Evolutionary conservation across 345 rosid species (phyloP).

Genomic region (Clausena lansium): DNA sequence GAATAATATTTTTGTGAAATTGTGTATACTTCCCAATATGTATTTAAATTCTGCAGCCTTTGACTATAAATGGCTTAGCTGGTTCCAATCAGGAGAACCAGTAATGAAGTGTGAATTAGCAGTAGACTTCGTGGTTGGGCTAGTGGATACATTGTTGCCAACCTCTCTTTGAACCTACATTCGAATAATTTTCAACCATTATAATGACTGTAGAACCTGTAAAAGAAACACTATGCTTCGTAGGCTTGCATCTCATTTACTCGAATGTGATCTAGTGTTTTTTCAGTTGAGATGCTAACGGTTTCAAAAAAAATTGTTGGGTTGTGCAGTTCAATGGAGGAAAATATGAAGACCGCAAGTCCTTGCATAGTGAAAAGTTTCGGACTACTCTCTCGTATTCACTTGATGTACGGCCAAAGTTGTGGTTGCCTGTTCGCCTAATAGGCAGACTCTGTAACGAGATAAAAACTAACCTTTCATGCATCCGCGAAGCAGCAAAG

Average conservation of each 20-base stretch:
- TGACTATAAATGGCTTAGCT: not conserved
- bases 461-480: constrained; percentile 63
- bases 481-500: constrained; percentile 63
- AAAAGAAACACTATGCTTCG: not conserved
- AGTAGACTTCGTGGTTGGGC: not conserved
- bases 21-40: not conserved
- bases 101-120: not conserved
- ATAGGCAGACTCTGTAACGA: constrained; percentile 76
- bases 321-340: constrained; percentile 43
- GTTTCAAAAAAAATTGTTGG: constrained; percentile 8
- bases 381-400: constrained; percentile 58
- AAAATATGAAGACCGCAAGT: constrained; percentile 25
- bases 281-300: not conserved
- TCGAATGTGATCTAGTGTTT: not conserved
- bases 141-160: not conserved
- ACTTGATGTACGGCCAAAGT: constrained; percentile 74
- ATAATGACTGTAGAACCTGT: not conserved
- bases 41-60: not conserved
- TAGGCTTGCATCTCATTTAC: not conserved
- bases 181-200: not conserved
- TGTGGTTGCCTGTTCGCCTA: constrained; percentile 74
- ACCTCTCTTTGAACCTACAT: no score
- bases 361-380: constrained; percentile 35
- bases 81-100: not conserved
- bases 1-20: not conserved